Percentiles rank a stretch among this genome's conserved stretches.
Conservation (phyloP, 2,329 filamentous ascomycete species). For the Talaromyces piceae region DNA sequence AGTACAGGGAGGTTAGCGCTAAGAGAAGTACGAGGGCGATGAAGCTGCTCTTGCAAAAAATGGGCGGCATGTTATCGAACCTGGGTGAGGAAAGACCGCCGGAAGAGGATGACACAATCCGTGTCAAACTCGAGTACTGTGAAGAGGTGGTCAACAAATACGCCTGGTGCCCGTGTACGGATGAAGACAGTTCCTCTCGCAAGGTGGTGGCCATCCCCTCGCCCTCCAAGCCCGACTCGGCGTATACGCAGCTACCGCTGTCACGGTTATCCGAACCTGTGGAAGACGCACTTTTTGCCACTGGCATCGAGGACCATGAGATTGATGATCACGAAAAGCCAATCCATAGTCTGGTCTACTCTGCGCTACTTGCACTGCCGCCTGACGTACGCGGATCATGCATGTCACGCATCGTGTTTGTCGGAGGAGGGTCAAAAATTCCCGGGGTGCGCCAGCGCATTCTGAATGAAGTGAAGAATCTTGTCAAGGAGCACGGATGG, state of each 20-base stretch:
- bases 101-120: conserved; percentile 28
- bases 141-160: conserved; percentile 71
- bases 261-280: conserved; percentile 64
- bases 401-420: conserved; percentile 82
- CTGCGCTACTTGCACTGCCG: conserved; percentile 65
- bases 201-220: conserved; percentile 36
- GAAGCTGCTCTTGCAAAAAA: conserved; percentile 61
- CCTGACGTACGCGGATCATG: conserved; percentile 76
- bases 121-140: conserved; percentile 66
- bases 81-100: conserved; percentile 20
- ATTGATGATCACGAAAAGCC: conserved; percentile 85
- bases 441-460: conserved; percentile 72
- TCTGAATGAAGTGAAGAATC: conserved; percentile 61
- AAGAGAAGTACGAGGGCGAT: conserved; percentile 67
- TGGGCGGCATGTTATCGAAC: conserved; percentile 43
- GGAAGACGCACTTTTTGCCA: conserved; percentile 66
- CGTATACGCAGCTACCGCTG: conserved; percentile 57
- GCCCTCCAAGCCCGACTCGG: conserved; percentile 31
- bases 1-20: conserved; percentile 73
- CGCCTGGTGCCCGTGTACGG: conserved; percentile 60
- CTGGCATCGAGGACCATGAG: conserved; percentile 43
- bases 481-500: conserved; percentile 69
- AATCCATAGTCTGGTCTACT: conserved; percentile 68
- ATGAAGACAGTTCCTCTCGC: conserved; percentile 2
- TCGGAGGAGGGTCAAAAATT: conserved; percentile 70